Evolutionary conservation across 306 rosid genomes (phyloP), one percentile per base, ranked within the genome.

Genomic region (Luffa aegyptiaca): DNA sequence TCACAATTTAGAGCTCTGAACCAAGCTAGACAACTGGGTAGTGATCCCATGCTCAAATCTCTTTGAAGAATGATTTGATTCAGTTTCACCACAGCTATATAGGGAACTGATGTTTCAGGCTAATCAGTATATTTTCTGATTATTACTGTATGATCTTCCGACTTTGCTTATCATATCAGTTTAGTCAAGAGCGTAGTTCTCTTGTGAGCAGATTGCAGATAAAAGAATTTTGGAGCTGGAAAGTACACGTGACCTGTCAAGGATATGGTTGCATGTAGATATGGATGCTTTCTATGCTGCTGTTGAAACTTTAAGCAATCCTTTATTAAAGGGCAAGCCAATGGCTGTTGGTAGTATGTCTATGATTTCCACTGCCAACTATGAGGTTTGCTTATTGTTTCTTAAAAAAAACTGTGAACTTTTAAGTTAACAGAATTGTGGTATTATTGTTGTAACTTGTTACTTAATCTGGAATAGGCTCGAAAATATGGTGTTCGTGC

Each of bases 271-370:
- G 83, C 97, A 95, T 85, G 93, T 95, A 46, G 98, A 92, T 83
- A 95, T 95, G 98, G 98, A 95, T 90, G 98, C 97, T 83, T 95
- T 95, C 83, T 95, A 92, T 84, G 97, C 97, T 2, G 98, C 98
- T 16, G 97, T 88, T n/a, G 97, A 95, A 85, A 92, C 98, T 44
- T 84, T 95, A 81, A 89, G 93, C 75, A 87, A 92, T 45, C 96
- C 97, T 61, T 66, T 81, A 0, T 80, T 95, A 44, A 85, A 85
- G 80, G 97, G 92, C 10, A 95, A 85, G 85, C 93, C 97, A 52
- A 91, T 95, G 97, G 97, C 97, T 31, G 97, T 95, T 81, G 98
- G 98, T 20, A 69, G 86, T 79, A 86, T 90, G 90, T 95, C 97
- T 77, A 95, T 95, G 98, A 82, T 92, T 84, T 90, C 93, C 85